phyloP scores from a whole-genome alignment of 1,284 basidiomycete species.

The Thelephora terrestris region DNA sequence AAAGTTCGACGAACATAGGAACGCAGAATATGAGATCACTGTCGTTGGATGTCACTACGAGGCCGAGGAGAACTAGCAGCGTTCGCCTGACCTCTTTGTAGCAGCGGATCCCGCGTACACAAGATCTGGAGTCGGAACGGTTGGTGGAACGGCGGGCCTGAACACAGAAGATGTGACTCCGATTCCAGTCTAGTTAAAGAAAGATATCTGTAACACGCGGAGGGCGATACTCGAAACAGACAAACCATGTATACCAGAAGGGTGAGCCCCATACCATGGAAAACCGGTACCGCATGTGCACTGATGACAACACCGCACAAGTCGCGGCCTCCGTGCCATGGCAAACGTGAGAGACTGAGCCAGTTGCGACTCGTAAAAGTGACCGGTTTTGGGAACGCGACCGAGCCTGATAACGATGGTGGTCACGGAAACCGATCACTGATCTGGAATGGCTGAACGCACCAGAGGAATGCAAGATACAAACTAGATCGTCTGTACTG shows the following conservation, averaged over 20 bases:
- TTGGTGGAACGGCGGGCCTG: slow-evolving; percentile 13
- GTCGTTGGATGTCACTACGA: background rate
- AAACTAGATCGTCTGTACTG: slow-evolving; percentile 12
- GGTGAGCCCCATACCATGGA: slow-evolving; percentile 15
- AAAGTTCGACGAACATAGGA: slow-evolving; percentile 10
- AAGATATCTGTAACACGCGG: slow-evolving; percentile 8
- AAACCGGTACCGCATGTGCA: slow-evolving; percentile 17
- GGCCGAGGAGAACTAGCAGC: background rate
- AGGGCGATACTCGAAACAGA: slow-evolving; percentile 6
- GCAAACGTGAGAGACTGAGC: slow-evolving; percentile 1
- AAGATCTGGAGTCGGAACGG: slow-evolving; percentile 12
- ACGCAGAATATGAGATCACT: slow-evolving; percentile 13
- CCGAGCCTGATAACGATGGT: slow-evolving; percentile 13
- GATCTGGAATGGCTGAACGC: slow-evolving; percentile 2
- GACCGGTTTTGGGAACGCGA: slow-evolving; percentile 19
- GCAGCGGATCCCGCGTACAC: slow-evolving; percentile 9
- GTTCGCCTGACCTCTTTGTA: slow-evolving; percentile 5
- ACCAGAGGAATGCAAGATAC: slow-evolving; percentile 26
- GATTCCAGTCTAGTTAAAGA: slow-evolving; percentile 7
- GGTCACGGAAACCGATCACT: background rate
- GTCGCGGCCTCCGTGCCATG: slow-evolving; percentile 15
- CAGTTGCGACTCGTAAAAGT: slow-evolving; percentile 7
- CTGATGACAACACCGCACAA: slow-evolving; percentile 13
- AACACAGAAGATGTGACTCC: slow-evolving; percentile 12
- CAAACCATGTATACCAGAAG: slow-evolving; percentile 10